Evolutionary conservation across 371 early-diverging fungal species (phyloP), one percentile per base, ranked within the genome.

Genomic region (Phascolomyces articulosus): DNA sequence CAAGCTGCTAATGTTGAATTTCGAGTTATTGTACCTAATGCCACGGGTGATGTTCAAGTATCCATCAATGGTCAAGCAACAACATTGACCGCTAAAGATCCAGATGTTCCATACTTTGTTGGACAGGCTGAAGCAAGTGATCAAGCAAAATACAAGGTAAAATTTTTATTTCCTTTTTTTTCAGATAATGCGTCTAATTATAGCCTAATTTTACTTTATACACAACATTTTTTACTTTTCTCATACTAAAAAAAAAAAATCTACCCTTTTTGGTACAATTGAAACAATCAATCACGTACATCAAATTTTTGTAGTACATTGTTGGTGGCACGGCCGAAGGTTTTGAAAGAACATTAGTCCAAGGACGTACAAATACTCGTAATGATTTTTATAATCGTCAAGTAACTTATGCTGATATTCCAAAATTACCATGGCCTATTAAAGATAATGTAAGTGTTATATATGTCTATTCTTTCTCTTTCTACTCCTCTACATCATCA

Each of bases 351-450:
- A 55, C 67, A 8, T 66, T 86, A n/a, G 70, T 73, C n/a, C 16
- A 60, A 0, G 75, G 73, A 23, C 54, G 60, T 34, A 67, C 74
- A 20, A 53, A 40, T 29, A 86, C 86, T 28, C 71, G 69, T 24
- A 84, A 86, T 62, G 86, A 86, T 23, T 84, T 82, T 62, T 73
- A 63, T 44, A 62, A 74, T 44, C 82, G 86, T 49, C 68, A 71
- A 55, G 64, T 84, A 16, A 83, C 85, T 27, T 84, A 84, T 64
- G 86, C 83, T 59, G 70, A 82, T 61, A 77, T 86, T 58, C 86
- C 86, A 21, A 72, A 75, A 53, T 59, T 86, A 8, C 86, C 86
- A 4, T 79, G 67, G 72, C 80, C 83, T 49, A 80, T 86, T 61
- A 49, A 61, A 40, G 71, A 74, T 21, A 67, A 81, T 66, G 63